Conservation (phyloP, 2,329 filamentous ascomycete genomes). For the Botrytis pseudocinerea region DNA sequence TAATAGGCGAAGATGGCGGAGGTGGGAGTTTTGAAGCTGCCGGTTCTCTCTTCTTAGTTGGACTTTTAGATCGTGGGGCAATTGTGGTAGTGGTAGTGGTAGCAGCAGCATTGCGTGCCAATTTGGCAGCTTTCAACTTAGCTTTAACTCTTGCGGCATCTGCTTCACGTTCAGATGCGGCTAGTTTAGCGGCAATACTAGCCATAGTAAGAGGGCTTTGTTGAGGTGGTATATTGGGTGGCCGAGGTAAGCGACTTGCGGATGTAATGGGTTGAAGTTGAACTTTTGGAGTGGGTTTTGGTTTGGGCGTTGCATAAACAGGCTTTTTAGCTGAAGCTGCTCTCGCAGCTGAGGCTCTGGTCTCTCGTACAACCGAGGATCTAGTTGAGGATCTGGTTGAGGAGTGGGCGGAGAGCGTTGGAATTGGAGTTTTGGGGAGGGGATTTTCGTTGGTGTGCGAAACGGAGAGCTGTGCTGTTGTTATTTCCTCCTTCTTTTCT, state of each 20-base stretch:
- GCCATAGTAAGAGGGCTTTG: constrained; percentile 63
- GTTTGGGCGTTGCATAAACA: constrained; percentile 19
- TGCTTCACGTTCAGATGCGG: constrained; percentile 63
- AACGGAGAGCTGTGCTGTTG: constrained; percentile 13
- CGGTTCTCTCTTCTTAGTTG: constrained; percentile 7
- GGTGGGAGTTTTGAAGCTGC: constrained; percentile 39
- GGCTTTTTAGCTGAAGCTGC: constrained; percentile 24
- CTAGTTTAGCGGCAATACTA: constrained; percentile 62
- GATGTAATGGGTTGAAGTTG: constrained; percentile 26
- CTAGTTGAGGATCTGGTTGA: constrained; percentile 18
- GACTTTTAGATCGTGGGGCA: constrained; percentile 12
- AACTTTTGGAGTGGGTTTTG: constrained; percentile 32
- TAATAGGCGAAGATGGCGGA: constrained; percentile 37
- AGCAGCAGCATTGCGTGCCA: constrained; percentile 34
- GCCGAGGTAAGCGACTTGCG: constrained; percentile 37
- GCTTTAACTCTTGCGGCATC: constrained; percentile 63
- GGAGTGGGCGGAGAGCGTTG: not conserved
- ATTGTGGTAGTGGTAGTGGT: not conserved
- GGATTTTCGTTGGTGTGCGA: constrained; percentile 32
- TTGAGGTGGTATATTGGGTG: constrained; percentile 41
- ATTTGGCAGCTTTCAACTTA: constrained; percentile 58
- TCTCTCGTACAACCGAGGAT: constrained; percentile 12
- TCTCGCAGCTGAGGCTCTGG: constrained; percentile 13
- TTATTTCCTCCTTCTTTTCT: constrained; percentile 18
- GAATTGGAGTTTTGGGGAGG: constrained; percentile 30